Evolutionary conservation across 306 rosid species (phyloP).

Genomic region (Abrus precatorius): DNA sequence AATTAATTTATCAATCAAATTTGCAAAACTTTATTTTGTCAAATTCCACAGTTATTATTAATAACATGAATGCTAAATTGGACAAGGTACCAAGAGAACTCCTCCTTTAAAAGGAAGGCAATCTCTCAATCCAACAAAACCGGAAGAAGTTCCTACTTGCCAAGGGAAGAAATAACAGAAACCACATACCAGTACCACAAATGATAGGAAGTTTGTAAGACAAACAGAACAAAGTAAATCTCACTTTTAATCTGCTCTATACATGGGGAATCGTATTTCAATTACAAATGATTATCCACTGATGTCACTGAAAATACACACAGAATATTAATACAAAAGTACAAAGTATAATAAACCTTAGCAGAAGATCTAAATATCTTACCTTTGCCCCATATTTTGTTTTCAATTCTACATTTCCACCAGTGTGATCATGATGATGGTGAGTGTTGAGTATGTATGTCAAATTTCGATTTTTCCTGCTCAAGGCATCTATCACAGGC

Average conservation of each 20-base stretch:
- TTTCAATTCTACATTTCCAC: slow-evolving; percentile 92
- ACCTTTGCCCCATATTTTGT: slow-evolving; percentile 95
- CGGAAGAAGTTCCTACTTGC: not conserved
- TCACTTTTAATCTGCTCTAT: slow-evolving; percentile 21
- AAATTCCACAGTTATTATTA: not conserved
- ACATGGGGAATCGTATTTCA: slow-evolving; percentile 2
- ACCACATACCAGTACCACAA: not conserved
- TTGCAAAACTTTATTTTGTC: not conserved
- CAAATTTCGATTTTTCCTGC: slow-evolving; percentile 83
- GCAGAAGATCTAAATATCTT: slow-evolving; percentile 42
- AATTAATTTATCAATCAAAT: not conserved
- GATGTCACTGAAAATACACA: not conserved
- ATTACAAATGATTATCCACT: not conserved
- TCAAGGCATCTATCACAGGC: slow-evolving; percentile 86
- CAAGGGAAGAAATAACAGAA: not conserved
- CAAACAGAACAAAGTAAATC: slow-evolving; percentile 21
- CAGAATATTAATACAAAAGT: not conserved
- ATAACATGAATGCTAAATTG: not conserved
- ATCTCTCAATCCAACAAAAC: not conserved
- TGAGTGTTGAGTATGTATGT: slow-evolving; percentile 94
- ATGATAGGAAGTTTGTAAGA: slow-evolving; percentile 5
- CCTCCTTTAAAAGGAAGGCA: not conserved
- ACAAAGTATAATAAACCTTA: not conserved
- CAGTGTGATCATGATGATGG: slow-evolving; percentile 98
- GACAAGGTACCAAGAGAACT: slow-evolving; percentile 1